Percentiles rank a stretch among this genome's conserved stretches.
These are phyloP conservation scores for Sordaria brevicollis DNA, from an alignment of 495 filamentous ascomycete genomes.

Conservation along the genomic window DNA sequence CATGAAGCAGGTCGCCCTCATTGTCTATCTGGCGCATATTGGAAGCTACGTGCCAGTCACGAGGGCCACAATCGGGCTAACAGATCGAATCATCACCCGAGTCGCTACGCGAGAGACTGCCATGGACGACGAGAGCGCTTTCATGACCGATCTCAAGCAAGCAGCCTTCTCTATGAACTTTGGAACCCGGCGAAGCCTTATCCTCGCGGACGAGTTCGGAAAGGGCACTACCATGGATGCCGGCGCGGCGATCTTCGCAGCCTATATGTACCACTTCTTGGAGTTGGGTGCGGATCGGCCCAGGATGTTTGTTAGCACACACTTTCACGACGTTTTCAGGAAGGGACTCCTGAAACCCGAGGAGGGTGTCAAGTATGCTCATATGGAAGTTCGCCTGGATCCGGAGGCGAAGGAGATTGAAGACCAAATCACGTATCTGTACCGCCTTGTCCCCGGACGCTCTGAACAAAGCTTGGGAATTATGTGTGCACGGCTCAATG, in stretches of 20 bases:
- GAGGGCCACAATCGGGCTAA: conserved; percentile 69
- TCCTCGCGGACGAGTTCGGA: conserved; percentile 92
- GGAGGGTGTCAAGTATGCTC: conserved; percentile 57
- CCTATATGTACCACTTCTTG: conserved; percentile 70
- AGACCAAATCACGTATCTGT: conserved; percentile 82
- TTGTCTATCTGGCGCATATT: conserved; percentile 87
- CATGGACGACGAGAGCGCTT: conserved; percentile 77
- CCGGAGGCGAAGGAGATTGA: conserved; percentile 44
- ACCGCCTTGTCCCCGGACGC: conserved; percentile 58
- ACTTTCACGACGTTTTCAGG: conserved; percentile 93
- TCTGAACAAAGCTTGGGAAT: conserved; percentile 80
- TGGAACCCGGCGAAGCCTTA: conserved; percentile 63
- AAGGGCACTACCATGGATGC: conserved; percentile 81
- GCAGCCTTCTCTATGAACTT: conserved; percentile 69
- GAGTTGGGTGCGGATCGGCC: conserved; percentile 49
- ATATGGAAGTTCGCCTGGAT: conserved; percentile 82
- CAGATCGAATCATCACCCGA: conserved; percentile 85
- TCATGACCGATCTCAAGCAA: conserved; percentile 88
- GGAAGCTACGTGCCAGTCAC: conserved; percentile 86
- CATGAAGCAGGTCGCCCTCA: conserved; percentile 90
- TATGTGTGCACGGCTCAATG: conserved; percentile 75
- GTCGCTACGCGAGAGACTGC: conserved; percentile 83
- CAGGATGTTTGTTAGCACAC: conserved; percentile 79
- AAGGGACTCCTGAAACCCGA: conserved; percentile 49
- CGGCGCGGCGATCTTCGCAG: conserved; percentile 78